Percentiles rank a stretch among this genome's conserved stretches.
These are phyloP conservation scores for Clavispora santaluciae DNA, from an alignment of 805 yeast genomes.

Conservation along the genomic window DNA sequence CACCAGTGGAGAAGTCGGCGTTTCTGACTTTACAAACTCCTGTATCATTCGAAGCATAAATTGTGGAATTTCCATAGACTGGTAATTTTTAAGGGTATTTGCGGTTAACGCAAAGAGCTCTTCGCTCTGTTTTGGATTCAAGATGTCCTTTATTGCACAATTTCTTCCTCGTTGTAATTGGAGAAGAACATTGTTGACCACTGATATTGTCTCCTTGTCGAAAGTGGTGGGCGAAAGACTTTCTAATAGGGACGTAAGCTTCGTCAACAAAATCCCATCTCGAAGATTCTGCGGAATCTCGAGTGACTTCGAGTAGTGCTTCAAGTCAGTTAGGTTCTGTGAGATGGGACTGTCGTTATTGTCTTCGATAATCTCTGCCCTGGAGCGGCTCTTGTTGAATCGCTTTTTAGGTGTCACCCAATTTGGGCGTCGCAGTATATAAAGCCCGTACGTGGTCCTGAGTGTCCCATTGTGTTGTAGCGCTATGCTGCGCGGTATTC, in stretches of 20 bases:
- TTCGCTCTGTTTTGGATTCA: background rate
- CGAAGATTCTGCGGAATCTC: constrained; percentile 21
- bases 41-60: constrained; percentile 24
- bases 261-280: constrained; percentile 14
- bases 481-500: background rate
- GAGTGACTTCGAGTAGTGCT: constrained; percentile 24
- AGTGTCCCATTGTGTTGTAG: background rate
- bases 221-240: constrained; percentile 4
- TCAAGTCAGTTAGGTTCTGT: constrained; percentile 13
- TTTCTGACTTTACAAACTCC: constrained; percentile 10
- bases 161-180: constrained; percentile 12
- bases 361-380: background rate
- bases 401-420: background rate
- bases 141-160: background rate
- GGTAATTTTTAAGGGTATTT: constrained; percentile 3
- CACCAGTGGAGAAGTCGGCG: constrained; percentile 13
- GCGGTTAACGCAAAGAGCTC: constrained; percentile 18
- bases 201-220: constrained; percentile 12
- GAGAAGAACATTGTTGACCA: constrained; percentile 19
- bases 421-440: background rate
- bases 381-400: background rate
- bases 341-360: background rate
- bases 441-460: no score
- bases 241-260: constrained; percentile 16
- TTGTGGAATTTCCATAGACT: constrained; percentile 19